These are phyloP conservation scores for Aureoboletus auriporus DNA, from an alignment of 768 basidiomycete species.

Conservation along the genomic window DNA sequence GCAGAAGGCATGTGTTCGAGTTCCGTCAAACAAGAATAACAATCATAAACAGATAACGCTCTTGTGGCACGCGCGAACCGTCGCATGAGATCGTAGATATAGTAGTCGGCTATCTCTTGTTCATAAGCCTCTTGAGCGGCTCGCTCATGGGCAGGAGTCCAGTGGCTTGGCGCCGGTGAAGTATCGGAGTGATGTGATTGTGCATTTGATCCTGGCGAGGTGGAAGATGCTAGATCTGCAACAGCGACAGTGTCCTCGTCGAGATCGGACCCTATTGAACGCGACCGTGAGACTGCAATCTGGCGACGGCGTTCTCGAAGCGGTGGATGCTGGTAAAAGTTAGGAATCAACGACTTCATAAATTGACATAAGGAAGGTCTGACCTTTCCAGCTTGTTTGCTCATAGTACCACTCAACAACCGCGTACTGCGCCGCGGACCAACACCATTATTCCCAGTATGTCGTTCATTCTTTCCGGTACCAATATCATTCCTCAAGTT, in stretches of 20 bases:
- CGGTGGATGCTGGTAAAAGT: constrained; percentile 29
- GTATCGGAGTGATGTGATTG: constrained; percentile 62
- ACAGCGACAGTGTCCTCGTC: constrained; percentile 55
- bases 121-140: constrained; percentile 70
- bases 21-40: constrained; percentile 67
- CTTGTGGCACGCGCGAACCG: constrained; percentile 79
- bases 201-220: constrained; percentile 54
- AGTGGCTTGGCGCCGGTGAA: constrained; percentile 59
- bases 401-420: constrained; percentile 53
- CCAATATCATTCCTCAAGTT: constrained; percentile 55
- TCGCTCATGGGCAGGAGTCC: constrained; percentile 66
- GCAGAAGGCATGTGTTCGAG: constrained; percentile 70
- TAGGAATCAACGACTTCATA: constrained; percentile 7
- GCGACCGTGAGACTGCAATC: constrained; percentile 49
- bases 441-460: constrained; percentile 38
- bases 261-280: constrained; percentile 65
- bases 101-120: constrained; percentile 72
- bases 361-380: constrained; percentile 7
- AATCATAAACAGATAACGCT: constrained; percentile 72
- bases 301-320: constrained; percentile 59
- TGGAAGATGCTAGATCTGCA: constrained; percentile 53
- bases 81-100: constrained; percentile 77
- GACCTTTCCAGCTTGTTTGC: constrained; percentile 60
- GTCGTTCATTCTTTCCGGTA: constrained; percentile 49
- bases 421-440: constrained; percentile 72